Evolutionary conservation across 2,329 filamentous ascomycete species (phyloP).

Genomic region (Talaromyces marneffei): DNA sequence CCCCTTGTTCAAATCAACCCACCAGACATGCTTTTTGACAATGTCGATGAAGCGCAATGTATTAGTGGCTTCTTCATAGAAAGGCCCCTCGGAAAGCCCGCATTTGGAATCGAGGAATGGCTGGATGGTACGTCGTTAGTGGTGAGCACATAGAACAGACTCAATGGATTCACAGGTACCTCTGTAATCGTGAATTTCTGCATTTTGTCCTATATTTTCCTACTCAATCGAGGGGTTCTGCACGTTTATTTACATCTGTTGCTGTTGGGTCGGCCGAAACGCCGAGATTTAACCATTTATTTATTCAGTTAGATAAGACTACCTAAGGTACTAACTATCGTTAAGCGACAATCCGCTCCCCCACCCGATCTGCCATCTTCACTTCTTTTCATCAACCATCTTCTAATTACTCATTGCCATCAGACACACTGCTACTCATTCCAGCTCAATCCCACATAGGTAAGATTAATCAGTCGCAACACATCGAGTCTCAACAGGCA

Average conservation of each 20-base stretch:
- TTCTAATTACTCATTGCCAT: not conserved
- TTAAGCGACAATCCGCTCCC: not conserved
- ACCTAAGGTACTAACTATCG: no score
- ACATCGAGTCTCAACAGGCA: not conserved
- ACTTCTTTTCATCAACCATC: not conserved
- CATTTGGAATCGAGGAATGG: slow-evolving; percentile 20
- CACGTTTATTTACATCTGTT: not conserved
- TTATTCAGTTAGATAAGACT: not conserved
- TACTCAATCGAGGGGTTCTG: not conserved
- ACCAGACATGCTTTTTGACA: slow-evolving; percentile 44
- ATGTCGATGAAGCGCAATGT: slow-evolving; percentile 50
- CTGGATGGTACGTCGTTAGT: slow-evolving; percentile 11
- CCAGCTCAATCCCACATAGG: not conserved
- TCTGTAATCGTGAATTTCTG: slow-evolving; percentile 12
- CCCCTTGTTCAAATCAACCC: slow-evolving; percentile 5
- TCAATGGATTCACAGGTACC: not conserved
- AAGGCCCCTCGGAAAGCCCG: slow-evolving; percentile 25
- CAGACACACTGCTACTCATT: not conserved
- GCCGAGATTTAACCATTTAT: not conserved
- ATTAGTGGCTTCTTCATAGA: slow-evolving; percentile 22
- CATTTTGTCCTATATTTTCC: not conserved
- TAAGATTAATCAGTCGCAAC: not conserved
- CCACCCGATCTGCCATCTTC: not conserved
- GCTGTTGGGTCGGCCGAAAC: not conserved
- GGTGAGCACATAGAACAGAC: not conserved